These are phyloP conservation scores for Closterium sp. DNA, from an alignment of 139 green algal species.

Conservation along the genomic window DNA sequence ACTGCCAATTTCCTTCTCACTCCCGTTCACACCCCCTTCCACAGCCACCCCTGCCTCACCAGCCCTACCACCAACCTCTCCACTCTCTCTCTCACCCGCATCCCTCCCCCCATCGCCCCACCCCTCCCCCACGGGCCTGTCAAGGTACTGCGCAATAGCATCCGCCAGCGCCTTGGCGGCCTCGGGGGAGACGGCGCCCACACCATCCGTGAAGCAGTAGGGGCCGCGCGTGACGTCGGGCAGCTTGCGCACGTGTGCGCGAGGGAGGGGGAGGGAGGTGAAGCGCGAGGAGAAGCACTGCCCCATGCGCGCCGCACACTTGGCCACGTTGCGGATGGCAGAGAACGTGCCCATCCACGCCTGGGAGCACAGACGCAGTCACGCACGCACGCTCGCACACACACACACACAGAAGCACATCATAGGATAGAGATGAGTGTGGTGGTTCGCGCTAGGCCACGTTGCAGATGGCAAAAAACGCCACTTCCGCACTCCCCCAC, in stretches of 20 bases:
- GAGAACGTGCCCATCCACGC: background rate
- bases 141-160: background rate
- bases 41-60: background rate
- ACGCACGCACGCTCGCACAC: too few relatives aligned
- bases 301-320: conserved; percentile 58
- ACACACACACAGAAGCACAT: too few relatives aligned
- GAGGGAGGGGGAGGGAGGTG: background rate
- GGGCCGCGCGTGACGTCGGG: conserved; percentile 50
- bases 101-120: background rate
- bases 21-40: background rate
- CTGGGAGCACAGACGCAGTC: too few relatives aligned
- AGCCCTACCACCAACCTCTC: background rate
- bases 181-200: conserved; percentile 50
- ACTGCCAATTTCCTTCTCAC: background rate
- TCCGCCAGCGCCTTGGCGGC: conserved; percentile 26
- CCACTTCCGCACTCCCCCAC: too few relatives aligned
- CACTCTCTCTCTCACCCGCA: background rate
- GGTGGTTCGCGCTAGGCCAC: too few relatives aligned
- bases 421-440: too few relatives aligned
- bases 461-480: too few relatives aligned
- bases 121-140: background rate
- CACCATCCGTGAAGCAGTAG: conserved; percentile 60
- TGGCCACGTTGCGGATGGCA: conserved; percentile 37
- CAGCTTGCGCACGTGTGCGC: conserved; percentile 5
- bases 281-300: conserved; percentile 58